A percentile compares a stretch with the other conserved stretches of the same genome.
Conservation (phyloP, 805 yeast species). For the Saccharomycopsis vini region DNA sequence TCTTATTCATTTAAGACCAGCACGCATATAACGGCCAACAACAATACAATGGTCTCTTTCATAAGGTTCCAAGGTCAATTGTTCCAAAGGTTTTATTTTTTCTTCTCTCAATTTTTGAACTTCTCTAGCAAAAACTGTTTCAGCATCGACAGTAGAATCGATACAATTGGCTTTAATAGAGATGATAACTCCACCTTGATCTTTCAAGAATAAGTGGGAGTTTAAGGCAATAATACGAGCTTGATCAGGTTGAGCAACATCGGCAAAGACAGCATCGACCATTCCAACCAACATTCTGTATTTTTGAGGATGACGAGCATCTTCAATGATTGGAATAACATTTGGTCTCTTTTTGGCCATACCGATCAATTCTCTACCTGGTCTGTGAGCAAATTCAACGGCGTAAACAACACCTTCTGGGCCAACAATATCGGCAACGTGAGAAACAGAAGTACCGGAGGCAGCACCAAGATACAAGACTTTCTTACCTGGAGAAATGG, state of each 20-base stretch:
- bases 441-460: conserved; percentile 97
- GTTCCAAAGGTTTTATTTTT: conserved; percentile 96
- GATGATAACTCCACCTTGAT: conserved; percentile 96
- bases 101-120: conserved; percentile 98
- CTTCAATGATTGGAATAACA: conserved; percentile 97
- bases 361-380: conserved; percentile 97
- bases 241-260: conserved; percentile 99
- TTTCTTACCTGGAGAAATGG: conserved; percentile 96
- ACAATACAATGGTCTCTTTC: conserved; percentile 99
- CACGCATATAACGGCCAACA: conserved; percentile 92
- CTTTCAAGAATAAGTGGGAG: conserved; percentile 96
- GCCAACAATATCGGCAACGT: conserved; percentile 96
- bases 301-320: conserved; percentile 99
- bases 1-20: conserved; percentile 41
- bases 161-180: conserved; percentile 99
- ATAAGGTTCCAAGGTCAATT: conserved; percentile 97
- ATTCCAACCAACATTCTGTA: conserved; percentile 98
- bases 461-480: conserved; percentile 98
- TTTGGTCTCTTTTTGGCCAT: conserved; percentile 99
- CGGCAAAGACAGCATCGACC: conserved; percentile 98
- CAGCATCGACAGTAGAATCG: conserved; percentile 98
- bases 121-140: conserved; percentile 98
- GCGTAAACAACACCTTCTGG: conserved; percentile 99
- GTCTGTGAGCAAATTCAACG: conserved; percentile 98
- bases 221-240: conserved; percentile 99